Conservation (phyloP, 495 filamentous ascomycete species). For the Aspergillus haitiensis region DNA sequence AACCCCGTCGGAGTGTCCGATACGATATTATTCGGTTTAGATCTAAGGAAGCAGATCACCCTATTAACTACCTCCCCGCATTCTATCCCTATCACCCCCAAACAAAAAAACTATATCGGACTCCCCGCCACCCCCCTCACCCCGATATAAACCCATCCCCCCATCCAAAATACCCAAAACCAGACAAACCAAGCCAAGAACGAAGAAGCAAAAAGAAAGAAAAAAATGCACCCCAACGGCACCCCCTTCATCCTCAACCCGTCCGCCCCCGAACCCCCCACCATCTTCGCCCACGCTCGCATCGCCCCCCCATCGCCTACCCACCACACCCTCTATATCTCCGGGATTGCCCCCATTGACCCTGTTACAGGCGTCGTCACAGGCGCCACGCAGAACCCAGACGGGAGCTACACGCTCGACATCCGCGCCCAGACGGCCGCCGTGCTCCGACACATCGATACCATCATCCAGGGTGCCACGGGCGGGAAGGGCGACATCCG, state of each 20-base stretch:
- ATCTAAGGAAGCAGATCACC: too few species aligned
- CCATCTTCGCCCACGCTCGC: constrained; percentile 35
- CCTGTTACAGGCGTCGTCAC: neutral
- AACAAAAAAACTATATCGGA: too few species aligned
- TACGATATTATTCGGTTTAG: too few species aligned
- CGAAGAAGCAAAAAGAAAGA: too few species aligned
- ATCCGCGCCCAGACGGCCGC: constrained; percentile 38
- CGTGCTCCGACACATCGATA: constrained; percentile 33
- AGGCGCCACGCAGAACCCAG: constrained; percentile 31
- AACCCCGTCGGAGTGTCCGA: too few species aligned
- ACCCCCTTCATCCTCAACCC: constrained; percentile 39
- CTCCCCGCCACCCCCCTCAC: too few species aligned
- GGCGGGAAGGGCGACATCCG: constrained; percentile 32
- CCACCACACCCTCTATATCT: constrained; percentile 29
- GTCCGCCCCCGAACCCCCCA: constrained; percentile 25
- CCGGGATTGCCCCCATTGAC: constrained; percentile 4
- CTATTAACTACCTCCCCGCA: too few species aligned
- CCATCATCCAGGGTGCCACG: constrained; percentile 36
- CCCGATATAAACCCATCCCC: too few species aligned
- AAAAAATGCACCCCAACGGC: constrained; percentile 35
- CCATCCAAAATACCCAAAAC: too few species aligned
- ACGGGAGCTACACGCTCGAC: constrained; percentile 33
- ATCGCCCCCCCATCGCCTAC: constrained; percentile 27
- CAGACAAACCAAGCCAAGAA: too few species aligned
- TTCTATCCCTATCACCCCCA: too few species aligned